These are phyloP conservation scores for Cryptococcus sp. DNA, from an alignment of 1,284 basidiomycete species.

Conservation along the genomic window DNA sequence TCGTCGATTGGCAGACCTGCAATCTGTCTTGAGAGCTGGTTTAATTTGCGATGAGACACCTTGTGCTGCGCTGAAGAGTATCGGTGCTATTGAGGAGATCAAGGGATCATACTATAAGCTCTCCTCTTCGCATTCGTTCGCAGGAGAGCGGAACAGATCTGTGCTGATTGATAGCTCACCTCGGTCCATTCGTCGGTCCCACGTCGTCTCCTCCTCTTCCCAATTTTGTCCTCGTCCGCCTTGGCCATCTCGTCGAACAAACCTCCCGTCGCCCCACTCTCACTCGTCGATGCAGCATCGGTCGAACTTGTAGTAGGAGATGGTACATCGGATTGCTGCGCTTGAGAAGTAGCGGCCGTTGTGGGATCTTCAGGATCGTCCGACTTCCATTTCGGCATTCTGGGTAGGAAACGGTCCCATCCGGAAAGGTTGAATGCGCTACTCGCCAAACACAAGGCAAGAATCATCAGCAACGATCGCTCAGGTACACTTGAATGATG, in stretches of 20 bases:
- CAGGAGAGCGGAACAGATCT: not conserved
- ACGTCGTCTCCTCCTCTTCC: slow-evolving; percentile 9
- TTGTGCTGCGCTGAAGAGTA: slow-evolving; percentile 78
- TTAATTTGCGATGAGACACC: slow-evolving; percentile 89
- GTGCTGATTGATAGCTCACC: slow-evolving; percentile 5
- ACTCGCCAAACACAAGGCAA: not conserved
- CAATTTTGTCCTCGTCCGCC: slow-evolving; percentile 3
- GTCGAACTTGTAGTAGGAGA: not conserved
- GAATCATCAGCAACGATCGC: not conserved
- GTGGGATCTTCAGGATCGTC: slow-evolving; percentile 7
- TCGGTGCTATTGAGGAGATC: slow-evolving; percentile 28
- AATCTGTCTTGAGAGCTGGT: slow-evolving; percentile 83
- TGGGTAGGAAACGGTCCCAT: slow-evolving; percentile 17
- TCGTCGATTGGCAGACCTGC: slow-evolving; percentile 85
- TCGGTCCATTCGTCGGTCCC: slow-evolving; percentile 14
- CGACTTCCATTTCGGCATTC: slow-evolving; percentile 7
- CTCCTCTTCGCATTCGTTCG: too few relatives aligned
- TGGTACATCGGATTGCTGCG: slow-evolving; percentile 1
- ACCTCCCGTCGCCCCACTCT: slow-evolving; percentile 6
- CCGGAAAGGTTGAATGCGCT: slow-evolving; percentile 19
- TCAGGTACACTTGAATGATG: not conserved
- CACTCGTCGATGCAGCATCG: not conserved
- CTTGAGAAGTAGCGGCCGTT: slow-evolving; percentile 2
- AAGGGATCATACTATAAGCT: not conserved
- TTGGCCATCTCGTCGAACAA: slow-evolving; percentile 20